Base-by-base conservation (phyloP, 805 yeast species). In the Zygotorulaspora sp. region DNA sequence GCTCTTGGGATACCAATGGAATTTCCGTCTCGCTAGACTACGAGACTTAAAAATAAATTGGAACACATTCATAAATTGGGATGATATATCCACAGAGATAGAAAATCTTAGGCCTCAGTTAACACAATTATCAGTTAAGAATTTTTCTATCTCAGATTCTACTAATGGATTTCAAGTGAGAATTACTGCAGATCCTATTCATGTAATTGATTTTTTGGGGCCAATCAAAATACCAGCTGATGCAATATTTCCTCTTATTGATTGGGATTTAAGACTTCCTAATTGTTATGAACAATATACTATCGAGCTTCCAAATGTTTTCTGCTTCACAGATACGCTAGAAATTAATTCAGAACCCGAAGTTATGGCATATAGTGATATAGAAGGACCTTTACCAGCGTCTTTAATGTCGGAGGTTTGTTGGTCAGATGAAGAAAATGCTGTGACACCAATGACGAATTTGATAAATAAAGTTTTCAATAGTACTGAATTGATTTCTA, bases 211-310 rank as follows among this genome's bases (percentile, higher is more conserved):
- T n/a, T 30, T 24, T 24, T 38, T 40, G 33, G 45, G 33, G 5
- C 52, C 43, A 41, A 38, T 49, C 35, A 50, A 15, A 37, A 54
- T 44, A 4, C 46, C 55, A 1, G 17, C 36, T 12, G 12, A 32
- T 18, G 11, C 35, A 2, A 15, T 45, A 11, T 41, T 70, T 4
- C 75, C 76, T 8, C 30, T 41, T 6, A 38, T 68, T 5, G 40
- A 48, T 4, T 70, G 74, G 73, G 53, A 57, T 12, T 7, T 69
- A 2, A 47, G 52, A 8, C 40, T 68, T 12, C 52, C 63, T 6
- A 71, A 65, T 46, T 71, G 76, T 45, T 18, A 49, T 19, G 49
- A 50, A 2, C 27, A 49, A 1, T 58, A 61, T 10, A 44, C 49
- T 1, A 59, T 69, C 7, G 36, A 45, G 3, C 20, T 70, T 7